Conservation (phyloP, 805 yeast species). For the Cyberlindnera nakhonratchasimensis region DNA sequence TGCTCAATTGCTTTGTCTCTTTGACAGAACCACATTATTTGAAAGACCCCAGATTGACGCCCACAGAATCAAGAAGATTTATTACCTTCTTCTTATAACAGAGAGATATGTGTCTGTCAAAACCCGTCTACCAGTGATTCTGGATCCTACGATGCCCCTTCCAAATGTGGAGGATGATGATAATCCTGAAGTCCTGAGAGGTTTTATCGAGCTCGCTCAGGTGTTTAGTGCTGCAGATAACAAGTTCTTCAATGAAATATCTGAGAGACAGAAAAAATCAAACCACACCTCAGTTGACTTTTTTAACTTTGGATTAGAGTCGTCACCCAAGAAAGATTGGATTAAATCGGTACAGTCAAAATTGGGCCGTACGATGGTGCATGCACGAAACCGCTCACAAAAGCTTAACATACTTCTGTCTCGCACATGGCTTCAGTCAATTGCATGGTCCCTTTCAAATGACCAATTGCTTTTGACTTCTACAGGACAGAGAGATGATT, state of each 20-base stretch:
- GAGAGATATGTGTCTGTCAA: constrained; percentile 24
- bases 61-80: constrained; percentile 23
- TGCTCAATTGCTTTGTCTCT: constrained; percentile 21
- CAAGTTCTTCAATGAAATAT: constrained; percentile 19
- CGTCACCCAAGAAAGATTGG: constrained; percentile 19
- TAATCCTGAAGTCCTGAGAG: constrained; percentile 22
- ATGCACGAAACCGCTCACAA: constrained; percentile 13
- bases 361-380: constrained; percentile 8
- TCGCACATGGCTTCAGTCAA: constrained; percentile 24
- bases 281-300: background rate
- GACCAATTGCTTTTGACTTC: constrained; percentile 15
- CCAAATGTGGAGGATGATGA: constrained; percentile 25
- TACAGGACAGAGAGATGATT: constrained; percentile 5
- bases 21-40: constrained; percentile 12
- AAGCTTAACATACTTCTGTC: constrained; percentile 22
- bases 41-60: constrained; percentile 15
- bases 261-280: background rate
- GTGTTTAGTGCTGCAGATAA: constrained; percentile 25
- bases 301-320: constrained; percentile 8
- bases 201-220: constrained; percentile 23
- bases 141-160: constrained; percentile 22
- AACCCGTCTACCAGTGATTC: constrained; percentile 19
- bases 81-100: constrained; percentile 22
- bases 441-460: constrained; percentile 24
- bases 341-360: constrained; percentile 18